These are phyloP conservation scores for Mortierella sp. DNA, from an alignment of 371 early-diverging fungal species.

Conservation along the genomic window DNA sequence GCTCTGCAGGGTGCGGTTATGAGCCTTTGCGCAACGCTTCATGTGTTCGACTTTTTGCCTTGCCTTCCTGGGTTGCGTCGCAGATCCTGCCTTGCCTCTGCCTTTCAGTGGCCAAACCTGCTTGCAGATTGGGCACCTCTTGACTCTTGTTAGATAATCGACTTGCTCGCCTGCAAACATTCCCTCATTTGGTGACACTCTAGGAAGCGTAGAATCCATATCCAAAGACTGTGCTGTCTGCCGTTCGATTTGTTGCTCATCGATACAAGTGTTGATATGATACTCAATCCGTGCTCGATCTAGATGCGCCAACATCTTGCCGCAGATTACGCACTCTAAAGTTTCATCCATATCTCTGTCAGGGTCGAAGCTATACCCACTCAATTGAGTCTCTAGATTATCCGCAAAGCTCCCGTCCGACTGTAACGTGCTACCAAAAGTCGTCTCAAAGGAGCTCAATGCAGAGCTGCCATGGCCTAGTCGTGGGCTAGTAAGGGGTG, in stretches of 20 bases:
- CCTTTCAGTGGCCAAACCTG: constrained; percentile 27
- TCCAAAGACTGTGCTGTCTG: constrained; percentile 12
- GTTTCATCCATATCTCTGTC: not conserved
- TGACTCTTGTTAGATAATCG: constrained; percentile 35
- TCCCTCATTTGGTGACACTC: constrained; percentile 7
- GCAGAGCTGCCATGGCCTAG: not conserved
- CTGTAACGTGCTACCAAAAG: not conserved
- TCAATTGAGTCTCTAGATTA: constrained; percentile 1
- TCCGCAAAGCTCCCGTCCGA: constrained; percentile 1
- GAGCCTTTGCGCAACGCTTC: constrained; percentile 40
- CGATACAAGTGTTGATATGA: constrained; percentile 44
- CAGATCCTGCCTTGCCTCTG: constrained; percentile 14
- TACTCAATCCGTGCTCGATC: constrained; percentile 29
- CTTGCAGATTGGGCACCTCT: constrained; percentile 42
- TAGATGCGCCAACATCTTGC: constrained; percentile 30
- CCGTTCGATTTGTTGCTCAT: constrained; percentile 23
- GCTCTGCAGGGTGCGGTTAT: constrained; percentile 27
- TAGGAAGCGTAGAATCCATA: not conserved
- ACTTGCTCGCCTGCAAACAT: constrained; percentile 34
- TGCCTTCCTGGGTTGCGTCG: constrained; percentile 15
- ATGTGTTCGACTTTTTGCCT: constrained; percentile 44
- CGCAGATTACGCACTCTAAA: constrained; percentile 33
- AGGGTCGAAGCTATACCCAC: not conserved
- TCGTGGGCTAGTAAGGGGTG: not conserved
- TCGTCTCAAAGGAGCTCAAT: not conserved